Evolutionary conservation across 2,329 filamentous ascomycete genomes (phyloP).

Genomic region (Botryotinia narcissicola): DNA sequence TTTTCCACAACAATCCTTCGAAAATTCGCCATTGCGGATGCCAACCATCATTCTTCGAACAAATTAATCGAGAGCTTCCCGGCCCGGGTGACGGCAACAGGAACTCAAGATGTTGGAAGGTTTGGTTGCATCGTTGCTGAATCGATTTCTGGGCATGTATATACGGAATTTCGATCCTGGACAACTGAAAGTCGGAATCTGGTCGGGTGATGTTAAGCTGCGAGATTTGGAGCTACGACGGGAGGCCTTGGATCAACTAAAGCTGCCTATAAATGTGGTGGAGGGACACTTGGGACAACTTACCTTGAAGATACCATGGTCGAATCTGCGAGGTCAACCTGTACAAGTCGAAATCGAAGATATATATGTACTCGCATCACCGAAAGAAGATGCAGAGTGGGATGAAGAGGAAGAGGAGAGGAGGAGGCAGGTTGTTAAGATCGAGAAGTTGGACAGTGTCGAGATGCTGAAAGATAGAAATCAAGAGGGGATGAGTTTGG

Average conservation of each 20-base stretch:
- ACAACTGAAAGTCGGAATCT: conserved; percentile 97
- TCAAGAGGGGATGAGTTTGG: conserved; percentile 86
- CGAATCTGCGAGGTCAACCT: conserved; percentile 89
- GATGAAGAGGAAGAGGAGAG: conserved; percentile 89
- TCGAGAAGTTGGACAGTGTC: conserved; percentile 96
- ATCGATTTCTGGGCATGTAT: conserved; percentile 99
- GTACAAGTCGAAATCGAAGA: conserved; percentile 95
- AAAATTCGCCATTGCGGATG: conserved; percentile 27
- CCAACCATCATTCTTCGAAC: conserved; percentile 22
- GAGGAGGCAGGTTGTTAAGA: conserved; percentile 86
- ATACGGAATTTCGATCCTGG: conserved; percentile 99
- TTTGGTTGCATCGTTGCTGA: conserved; percentile 92
- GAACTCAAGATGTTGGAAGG: conserved; percentile 85
- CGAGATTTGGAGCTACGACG: conserved; percentile 87
- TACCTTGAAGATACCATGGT: conserved; percentile 94
- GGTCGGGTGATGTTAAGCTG: conserved; percentile 97
- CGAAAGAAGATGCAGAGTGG: conserved; percentile 92
- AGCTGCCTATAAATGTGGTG: conserved; percentile 92
- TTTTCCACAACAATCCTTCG: background rate
- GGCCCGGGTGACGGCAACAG: conserved; percentile 70
- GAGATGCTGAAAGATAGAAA: conserved; percentile 91
- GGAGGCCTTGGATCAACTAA: conserved; percentile 95
- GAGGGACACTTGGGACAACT: conserved; percentile 92
- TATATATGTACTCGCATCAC: conserved; percentile 91
- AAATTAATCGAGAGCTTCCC: conserved; percentile 42